A percentile compares a stretch with the other conserved stretches of the same genome.
Evolutionary conservation across 208 protist genomes (phyloP).

Genomic region (Leishmania major): DNA sequence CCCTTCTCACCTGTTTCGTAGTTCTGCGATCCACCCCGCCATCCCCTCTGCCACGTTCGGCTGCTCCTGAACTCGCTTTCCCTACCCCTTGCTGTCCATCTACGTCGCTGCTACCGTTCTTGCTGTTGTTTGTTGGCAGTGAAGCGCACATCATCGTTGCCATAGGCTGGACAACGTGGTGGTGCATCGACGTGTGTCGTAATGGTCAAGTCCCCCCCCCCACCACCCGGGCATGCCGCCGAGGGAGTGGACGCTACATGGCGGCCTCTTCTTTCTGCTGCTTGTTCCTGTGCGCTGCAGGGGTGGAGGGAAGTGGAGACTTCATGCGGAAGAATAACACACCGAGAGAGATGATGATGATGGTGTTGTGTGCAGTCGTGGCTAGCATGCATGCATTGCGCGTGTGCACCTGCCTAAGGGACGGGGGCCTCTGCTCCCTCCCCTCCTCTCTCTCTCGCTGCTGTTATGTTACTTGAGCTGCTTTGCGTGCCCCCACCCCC

Average conservation of each 20-base stretch:
- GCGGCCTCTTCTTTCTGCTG: background rate
- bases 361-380: background rate
- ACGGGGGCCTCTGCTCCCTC: no score
- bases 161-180: background rate
- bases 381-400: background rate
- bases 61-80: background rate
- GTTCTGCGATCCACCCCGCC: no score
- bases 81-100: background rate
- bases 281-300: background rate
- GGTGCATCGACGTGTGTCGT: background rate
- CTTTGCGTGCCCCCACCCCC: no score
- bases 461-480: no score
- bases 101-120: background rate
- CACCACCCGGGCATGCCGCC: background rate
- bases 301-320: background rate
- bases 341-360: background rate
- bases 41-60: background rate
- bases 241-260: background rate
- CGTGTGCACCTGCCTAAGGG: background rate
- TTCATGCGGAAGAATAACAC: background rate
- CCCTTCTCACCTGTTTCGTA: background rate
- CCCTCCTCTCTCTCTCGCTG: background rate
- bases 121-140: background rate
- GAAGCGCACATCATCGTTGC: background rate
- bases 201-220: background rate